Percentiles rank a stretch among this genome's conserved stretches.
These are phyloP conservation scores for Mycena amicta DNA, from an alignment of 768 basidiomycete genomes.

Conservation along the genomic window DNA sequence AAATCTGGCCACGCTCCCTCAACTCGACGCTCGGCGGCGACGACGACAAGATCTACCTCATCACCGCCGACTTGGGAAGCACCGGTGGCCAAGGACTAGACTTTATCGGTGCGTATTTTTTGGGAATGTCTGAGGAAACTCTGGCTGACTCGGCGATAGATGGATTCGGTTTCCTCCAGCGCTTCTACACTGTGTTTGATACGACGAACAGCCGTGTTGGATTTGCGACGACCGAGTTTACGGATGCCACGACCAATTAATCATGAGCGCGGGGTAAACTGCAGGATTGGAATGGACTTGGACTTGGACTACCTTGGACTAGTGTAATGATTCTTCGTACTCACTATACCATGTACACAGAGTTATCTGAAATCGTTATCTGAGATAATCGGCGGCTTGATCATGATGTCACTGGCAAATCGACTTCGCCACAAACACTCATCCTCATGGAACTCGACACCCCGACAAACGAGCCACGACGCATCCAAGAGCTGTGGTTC, in stretches of 20 bases:
- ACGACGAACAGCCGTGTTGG: conserved; percentile 42
- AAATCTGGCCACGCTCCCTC: conserved; percentile 67
- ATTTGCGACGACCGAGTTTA: conserved; percentile 34
- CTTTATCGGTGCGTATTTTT: conserved; percentile 54
- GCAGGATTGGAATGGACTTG: background rate
- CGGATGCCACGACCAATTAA: background rate
- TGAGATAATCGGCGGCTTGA: background rate
- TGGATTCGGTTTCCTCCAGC: conserved; percentile 60
- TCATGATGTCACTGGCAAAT: background rate
- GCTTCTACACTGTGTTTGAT: conserved; percentile 61
- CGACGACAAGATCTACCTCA: conserved; percentile 52
- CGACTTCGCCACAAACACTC: background rate
- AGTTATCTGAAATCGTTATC: background rate
- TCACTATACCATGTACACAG: background rate
- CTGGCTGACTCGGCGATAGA: conserved; percentile 33
- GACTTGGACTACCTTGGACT: background rate
- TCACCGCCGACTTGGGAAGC: conserved; percentile 55
- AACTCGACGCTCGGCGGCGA: conserved; percentile 62
- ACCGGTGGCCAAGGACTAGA: conserved; percentile 59
- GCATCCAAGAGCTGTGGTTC: conserved; percentile 4
- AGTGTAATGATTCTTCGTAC: background rate
- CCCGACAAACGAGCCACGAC: background rate
- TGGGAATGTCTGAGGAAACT: background rate
- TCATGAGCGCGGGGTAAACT: background rate
- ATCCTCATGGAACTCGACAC: background rate